Base-by-base conservation (phyloP, 2,329 filamentous ascomycete species). In the Curvularia eragrostidis region DNA sequence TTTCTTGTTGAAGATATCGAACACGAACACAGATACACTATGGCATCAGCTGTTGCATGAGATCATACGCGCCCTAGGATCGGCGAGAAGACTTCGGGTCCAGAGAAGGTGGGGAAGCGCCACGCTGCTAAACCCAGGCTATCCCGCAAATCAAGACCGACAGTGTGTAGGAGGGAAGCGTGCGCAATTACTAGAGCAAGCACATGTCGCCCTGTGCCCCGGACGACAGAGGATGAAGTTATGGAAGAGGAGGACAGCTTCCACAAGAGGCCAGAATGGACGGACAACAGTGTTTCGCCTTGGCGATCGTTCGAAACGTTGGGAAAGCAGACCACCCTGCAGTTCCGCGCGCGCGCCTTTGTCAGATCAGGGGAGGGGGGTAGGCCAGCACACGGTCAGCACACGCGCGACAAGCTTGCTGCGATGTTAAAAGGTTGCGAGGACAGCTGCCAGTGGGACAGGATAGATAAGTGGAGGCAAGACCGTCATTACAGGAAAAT, bases 41-140 rank as follows among this genome's bases (percentile, higher is more conserved):
- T 68, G 63, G 66, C 71, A 75, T 75, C 68, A 67, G 70, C 67
- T 65, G 72, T 71, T 63, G 72, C 72, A 75, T 75, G 62, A 59
- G 63, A 68, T 59, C 62, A 65, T 64, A 69, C 65, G 65, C 59
- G 71, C 62, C 62, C 65, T 63, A 58, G 51, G 63, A 69, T 74
- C 68, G 62, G 61, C 66, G 64, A 68, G 57, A 63, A 65, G 60
- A 66, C 65, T 70, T 63, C 65, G 65, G 67, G 65, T 62, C 65
- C 66, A 67, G 66, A 67, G 67, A 70, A 68, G 70, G 74, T 74
- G 72, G 72, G 68, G 71, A 74, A 73, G 66, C 71, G 73, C 73
- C 73, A 76, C 74, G 69, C 71, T 58, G 49, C 54, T 69, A 69
- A 64, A 61, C 64, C 67, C 63, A 69, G 63, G 66, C 62, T 67